Evolutionary conservation across 1,139 yeast species (phyloP).

Genomic region (Geotrichum siamense): DNA sequence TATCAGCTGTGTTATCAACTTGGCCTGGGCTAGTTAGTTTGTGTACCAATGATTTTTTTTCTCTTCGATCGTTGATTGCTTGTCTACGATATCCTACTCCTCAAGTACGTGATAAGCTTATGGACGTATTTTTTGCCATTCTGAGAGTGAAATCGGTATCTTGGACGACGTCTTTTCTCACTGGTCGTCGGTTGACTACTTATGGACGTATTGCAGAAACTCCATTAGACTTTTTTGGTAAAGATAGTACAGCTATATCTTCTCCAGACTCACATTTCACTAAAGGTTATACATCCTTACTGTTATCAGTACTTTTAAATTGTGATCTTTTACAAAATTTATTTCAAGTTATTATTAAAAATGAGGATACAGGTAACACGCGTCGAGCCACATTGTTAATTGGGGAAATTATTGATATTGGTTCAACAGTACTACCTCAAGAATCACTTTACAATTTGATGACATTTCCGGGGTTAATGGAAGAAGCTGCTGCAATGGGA

Average conservation of each 20-base stretch:
- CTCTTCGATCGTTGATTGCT: constrained; percentile 51
- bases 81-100: constrained; percentile 56
- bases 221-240: constrained; percentile 8
- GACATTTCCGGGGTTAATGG: constrained; percentile 31
- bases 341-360: constrained; percentile 42
- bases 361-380: constrained; percentile 41
- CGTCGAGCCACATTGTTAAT: constrained; percentile 58
- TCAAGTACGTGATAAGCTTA: constrained; percentile 51
- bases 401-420: constrained; percentile 53
- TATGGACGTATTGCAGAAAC: constrained; percentile 25
- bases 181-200: constrained; percentile 33
- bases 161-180: constrained; percentile 43
- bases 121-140: constrained; percentile 67
- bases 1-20: constrained; percentile 56
- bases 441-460: constrained; percentile 28
- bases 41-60: constrained; percentile 50
- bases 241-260: constrained; percentile 9
- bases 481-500: constrained; percentile 24
- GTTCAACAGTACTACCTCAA: constrained; percentile 49
- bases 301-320: constrained; percentile 47
- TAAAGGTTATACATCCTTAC: constrained; percentile 57
- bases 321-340: constrained; percentile 52
- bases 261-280: constrained; percentile 23
- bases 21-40: constrained; percentile 74
- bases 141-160: constrained; percentile 56